Conservation (phyloP, 345 rosid species). For the Pseudoturritis turrita region DNA sequence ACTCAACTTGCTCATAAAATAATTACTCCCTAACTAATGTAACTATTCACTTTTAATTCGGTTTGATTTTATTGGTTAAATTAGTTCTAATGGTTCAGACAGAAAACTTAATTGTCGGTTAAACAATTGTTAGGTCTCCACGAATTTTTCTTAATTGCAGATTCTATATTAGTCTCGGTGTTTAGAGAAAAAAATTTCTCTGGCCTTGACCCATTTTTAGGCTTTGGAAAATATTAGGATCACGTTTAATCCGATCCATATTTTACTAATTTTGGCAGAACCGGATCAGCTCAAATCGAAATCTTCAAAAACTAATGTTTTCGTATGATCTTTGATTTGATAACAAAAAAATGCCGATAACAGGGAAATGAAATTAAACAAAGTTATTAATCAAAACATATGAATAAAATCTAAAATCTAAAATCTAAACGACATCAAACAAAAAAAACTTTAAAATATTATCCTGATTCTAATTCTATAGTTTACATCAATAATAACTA, state of each 20-base stretch:
- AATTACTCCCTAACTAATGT: conserved; percentile 1
- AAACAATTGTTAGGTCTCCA: background rate
- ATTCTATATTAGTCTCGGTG: background rate
- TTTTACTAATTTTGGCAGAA: background rate
- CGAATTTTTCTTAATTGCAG: background rate
- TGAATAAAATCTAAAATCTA: too few relatives aligned
- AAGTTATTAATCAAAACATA: too few relatives aligned
- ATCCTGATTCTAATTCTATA: too few relatives aligned
- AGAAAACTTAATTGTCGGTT: background rate
- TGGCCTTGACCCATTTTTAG: background rate
- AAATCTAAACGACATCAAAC: too few relatives aligned
- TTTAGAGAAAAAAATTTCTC: background rate
- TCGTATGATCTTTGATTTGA: too few relatives aligned
- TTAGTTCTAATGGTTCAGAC: background rate
- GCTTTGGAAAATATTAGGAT: background rate
- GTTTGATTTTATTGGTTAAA: background rate
- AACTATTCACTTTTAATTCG: background rate
- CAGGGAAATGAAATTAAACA: background rate
- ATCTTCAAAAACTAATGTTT: background rate
- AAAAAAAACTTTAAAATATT: too few relatives aligned
- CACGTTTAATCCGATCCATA: background rate
- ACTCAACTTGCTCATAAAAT: conserved; percentile 7
- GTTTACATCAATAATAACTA: too few relatives aligned
- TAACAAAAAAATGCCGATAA: background rate
- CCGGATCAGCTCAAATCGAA: background rate